phyloP scores from a whole-genome alignment of 1,284 basidiomycete species.

The Leccinum holopus region DNA sequence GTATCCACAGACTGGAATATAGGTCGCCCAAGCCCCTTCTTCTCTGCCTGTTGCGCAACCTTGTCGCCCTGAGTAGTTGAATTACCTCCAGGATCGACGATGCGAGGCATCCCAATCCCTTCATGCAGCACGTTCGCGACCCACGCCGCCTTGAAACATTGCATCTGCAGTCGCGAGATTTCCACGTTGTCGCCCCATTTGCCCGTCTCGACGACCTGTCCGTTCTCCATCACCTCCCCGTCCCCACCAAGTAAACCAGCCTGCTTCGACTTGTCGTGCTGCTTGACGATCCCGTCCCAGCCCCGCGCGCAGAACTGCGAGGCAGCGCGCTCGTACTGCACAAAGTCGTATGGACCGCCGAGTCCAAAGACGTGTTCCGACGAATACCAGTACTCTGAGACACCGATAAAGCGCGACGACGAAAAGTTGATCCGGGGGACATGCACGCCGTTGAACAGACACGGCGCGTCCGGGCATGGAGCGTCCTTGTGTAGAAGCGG shows the following conservation, averaged over 20 bases:
- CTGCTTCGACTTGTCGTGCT: constrained; percentile 59
- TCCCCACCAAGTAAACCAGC: constrained; percentile 57
- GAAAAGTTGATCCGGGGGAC: constrained; percentile 92
- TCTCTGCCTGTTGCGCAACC: constrained; percentile 69
- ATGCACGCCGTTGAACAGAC: constrained; percentile 96
- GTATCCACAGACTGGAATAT: constrained; percentile 91
- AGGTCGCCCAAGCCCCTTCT: constrained; percentile 78
- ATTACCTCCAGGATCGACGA: constrained; percentile 82
- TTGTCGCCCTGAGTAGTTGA: constrained; percentile 60
- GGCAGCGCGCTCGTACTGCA: constrained; percentile 93
- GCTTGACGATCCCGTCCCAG: constrained; percentile 74
- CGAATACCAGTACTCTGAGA: constrained; percentile 99
- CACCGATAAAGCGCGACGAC: constrained; percentile 92
- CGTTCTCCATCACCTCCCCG: constrained; percentile 51
- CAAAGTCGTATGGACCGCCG: constrained; percentile 94
- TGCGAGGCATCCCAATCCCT: constrained; percentile 92
- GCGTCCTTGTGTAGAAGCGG: constrained; percentile 84
- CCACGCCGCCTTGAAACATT: constrained; percentile 99
- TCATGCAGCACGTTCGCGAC: constrained; percentile 95
- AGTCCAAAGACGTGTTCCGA: constrained; percentile 95
- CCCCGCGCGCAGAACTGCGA: constrained; percentile 79
- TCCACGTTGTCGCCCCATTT: constrained; percentile 77
- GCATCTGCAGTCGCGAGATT: constrained; percentile 85
- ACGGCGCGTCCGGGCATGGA: constrained; percentile 83
- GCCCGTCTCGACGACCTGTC: constrained; percentile 60